Evolutionary conservation across 2,329 filamentous ascomycete genomes (phyloP), one percentile per base, ranked within the genome.

Genomic region (Xylariaceae sp.): DNA sequence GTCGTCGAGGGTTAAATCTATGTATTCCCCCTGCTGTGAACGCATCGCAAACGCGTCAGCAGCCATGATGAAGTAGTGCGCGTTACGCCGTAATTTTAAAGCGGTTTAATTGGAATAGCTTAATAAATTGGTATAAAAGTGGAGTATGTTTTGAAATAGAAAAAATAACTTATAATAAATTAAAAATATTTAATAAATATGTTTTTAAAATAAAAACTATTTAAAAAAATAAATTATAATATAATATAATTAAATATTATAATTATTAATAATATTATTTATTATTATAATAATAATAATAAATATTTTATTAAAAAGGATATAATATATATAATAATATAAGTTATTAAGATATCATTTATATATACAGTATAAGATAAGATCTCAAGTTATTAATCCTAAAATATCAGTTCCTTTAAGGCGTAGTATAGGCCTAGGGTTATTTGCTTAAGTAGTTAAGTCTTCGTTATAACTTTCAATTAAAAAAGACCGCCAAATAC

Each of bases 1-100:
- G 19, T 63, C 49, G 18, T 57, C 44, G 37, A 40, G 50, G 14
- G 61, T 68, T 20, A 67, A 43, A 46, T 68, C 64, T 5, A 64
- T 59, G 9, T 60, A 21, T 9, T 50, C 43, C 16, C 57, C 49
- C 29, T 44, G 40, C n/a, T 37, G 16, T 14, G 23, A 43, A 20
- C 44, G 48, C 40, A 40, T 23, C 29, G 20, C 37, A 9, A 32
- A 48, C 54, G 51, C 56, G 61, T 61, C 50, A 14, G 47, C 40
- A 26, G 58, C 54, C 61, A 63, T 63, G 32, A 42, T 57, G 48
- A 26, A 48, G 46, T 51, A 40, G 20, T 44, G 45, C 50, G 49
- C 47, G 50, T 48, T 50, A 48, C 3, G 21, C 41, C 45, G 43
- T 49, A 20, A 32, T 29, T 48, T n/a, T 10, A 49, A 48, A 44